Base-by-base conservation (phyloP, 257 asterid genomes). In the Lycium ferocissimum region DNA sequence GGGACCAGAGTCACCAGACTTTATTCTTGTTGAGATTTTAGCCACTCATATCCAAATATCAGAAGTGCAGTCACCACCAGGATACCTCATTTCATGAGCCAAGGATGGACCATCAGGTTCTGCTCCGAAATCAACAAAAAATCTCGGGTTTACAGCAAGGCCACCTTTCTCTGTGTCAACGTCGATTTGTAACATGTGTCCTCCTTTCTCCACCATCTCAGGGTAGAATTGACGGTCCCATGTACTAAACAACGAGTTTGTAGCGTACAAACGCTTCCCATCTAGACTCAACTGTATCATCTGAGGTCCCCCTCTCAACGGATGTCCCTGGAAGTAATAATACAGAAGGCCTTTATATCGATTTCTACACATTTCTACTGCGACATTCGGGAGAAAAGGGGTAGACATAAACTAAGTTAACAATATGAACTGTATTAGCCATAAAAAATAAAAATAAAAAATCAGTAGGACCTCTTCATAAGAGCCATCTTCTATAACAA, bases 11-110 rank as follows among this genome's bases (percentile, higher is more conserved):
- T 26, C 82, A 78, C 82, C 82, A 78, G 9, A 51, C 49, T 78
- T 78, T 78, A 78, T 78, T 78, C 49, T 78, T 53, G 62, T 1
- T 53, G 49, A 78, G 26, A 14, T 53, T 53, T 78, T 78, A 78
- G 65, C 5, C 26, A 26, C 67, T 87, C 71, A 96, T 61, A 93
- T 88, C 99, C 99, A 96, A 33, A 96, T 96, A 83, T 96, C 99
- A 2, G 99, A 96, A 43, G 99, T 96, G 95, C 99, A 96, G 88
- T 96, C 99, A 20, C 99, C 99, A 14, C 99, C 99, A 0, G 98
- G 99, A 91, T 96, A 96, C 51, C 99, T 91, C 99, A 96, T 96
- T 67, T 96, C 99, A 61, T 96, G 99, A 0, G 98, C 98, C 86
- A 96, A 86, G 10, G 99, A 89, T n/a, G 99, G 95, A 80, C 99